These are phyloP conservation scores for Fusarium scirpi DNA, from an alignment of 2,329 filamentous ascomycete species.

Conservation along the genomic window DNA sequence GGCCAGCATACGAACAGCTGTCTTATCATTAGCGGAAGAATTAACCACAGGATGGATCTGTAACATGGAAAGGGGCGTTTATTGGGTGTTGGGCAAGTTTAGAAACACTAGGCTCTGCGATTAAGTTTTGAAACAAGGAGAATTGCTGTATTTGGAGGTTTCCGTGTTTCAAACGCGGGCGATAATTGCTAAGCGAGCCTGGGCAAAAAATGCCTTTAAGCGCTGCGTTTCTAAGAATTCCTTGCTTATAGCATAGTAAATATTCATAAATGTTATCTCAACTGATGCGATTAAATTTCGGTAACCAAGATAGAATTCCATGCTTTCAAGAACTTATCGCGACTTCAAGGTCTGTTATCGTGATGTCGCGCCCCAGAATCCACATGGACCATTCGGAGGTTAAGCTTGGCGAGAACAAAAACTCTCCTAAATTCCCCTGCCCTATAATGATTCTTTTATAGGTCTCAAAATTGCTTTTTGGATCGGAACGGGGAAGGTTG, in stretches of 20 bases:
- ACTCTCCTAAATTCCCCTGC: background rate
- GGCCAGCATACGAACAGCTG: background rate
- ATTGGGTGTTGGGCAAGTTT: background rate
- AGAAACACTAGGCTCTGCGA: slow-evolving; percentile 11
- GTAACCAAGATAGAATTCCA: background rate
- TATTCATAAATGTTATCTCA: rapidly evolving
- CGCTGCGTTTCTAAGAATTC: background rate
- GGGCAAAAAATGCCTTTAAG: background rate
- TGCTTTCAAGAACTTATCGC: background rate
- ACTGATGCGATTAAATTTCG: too few species aligned
- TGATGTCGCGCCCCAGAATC: background rate
- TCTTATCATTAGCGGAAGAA: slow-evolving; percentile 23
- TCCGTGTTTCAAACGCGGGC: slow-evolving; percentile 14
- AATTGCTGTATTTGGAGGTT: slow-evolving; percentile 16
- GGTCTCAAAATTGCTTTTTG: background rate
- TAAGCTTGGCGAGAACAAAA: background rate
- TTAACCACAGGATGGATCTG: background rate
- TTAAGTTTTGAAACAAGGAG: slow-evolving; percentile 28
- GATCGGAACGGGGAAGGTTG: background rate
- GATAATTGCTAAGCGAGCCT: background rate
- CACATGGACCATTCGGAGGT: background rate
- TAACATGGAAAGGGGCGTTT: background rate
- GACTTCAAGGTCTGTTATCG: background rate
- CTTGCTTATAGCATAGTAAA: background rate
- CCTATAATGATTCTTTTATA: background rate